These are phyloP conservation scores for Penicillium brasilianum DNA, from an alignment of 2,329 filamentous ascomycete species.

Conservation along the genomic window DNA sequence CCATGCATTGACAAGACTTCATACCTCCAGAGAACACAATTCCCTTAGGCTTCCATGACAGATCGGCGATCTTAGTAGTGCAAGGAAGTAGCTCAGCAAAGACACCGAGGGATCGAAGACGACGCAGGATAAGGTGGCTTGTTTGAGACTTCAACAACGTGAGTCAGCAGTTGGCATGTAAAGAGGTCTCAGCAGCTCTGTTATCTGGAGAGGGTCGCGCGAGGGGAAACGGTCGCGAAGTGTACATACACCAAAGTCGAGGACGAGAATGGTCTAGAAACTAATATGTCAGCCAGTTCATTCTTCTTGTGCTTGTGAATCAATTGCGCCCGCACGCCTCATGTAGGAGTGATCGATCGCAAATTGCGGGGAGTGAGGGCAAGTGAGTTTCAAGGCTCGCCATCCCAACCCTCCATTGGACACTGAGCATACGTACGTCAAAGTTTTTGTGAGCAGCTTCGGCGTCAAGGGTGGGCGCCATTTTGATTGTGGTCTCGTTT, in stretches of 20 bases:
- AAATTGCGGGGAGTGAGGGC: slow-evolving; percentile 14
- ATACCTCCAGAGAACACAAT: slow-evolving; percentile 71
- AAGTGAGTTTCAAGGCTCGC: slow-evolving; percentile 5
- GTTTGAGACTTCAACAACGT: slow-evolving; percentile 3
- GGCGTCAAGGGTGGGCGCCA: slow-evolving; percentile 21
- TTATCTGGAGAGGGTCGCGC: neutral
- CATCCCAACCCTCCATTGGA: slow-evolving; percentile 5
- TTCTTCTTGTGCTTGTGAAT: slow-evolving; percentile 7
- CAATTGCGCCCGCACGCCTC: slow-evolving; percentile 9
- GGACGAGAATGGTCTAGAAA: slow-evolving; percentile 7
- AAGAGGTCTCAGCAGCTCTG: slow-evolving; percentile 1
- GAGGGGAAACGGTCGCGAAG: neutral
- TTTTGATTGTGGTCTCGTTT: slow-evolving; percentile 15
- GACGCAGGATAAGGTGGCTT: slow-evolving; percentile 71
- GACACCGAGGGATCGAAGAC: slow-evolving; percentile 77
- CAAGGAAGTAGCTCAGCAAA: slow-evolving; percentile 90
- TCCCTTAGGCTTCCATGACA: slow-evolving; percentile 80
- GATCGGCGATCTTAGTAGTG: slow-evolving; percentile 77
- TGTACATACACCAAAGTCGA: slow-evolving; percentile 10
- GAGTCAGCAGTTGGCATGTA: neutral
- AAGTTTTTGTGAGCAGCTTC: slow-evolving; percentile 31
- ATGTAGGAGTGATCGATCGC: slow-evolving; percentile 8
- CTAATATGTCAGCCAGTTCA: slow-evolving; percentile 14
- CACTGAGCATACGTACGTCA: slow-evolving; percentile 24
- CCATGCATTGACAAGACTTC: neutral